Evolutionary conservation across 1,284 basidiomycete species (phyloP), one percentile per base, ranked within the genome.

Genomic region (Ustilago trichophora): DNA sequence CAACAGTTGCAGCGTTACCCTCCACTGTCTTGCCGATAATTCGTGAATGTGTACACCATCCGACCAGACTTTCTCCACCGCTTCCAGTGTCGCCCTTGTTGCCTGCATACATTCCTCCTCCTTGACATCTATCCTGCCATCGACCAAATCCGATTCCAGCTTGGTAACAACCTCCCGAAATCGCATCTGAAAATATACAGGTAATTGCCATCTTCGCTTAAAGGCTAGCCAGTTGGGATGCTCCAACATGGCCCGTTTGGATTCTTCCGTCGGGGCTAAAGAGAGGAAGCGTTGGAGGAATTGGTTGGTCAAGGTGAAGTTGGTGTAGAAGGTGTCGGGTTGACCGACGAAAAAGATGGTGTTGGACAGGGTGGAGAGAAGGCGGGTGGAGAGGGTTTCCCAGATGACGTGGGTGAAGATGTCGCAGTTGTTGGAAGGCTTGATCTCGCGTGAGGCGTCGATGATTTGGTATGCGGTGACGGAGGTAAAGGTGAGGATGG

Each of bases 121-220:
- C n/a, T n/a, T n/a, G n/a, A n/a, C n/a, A n/a, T n/a, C n/a, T n/a
- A n/a, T n/a, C n/a, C n/a, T n/a, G n/a, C 35, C 52, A 9, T 42
- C 25, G 5, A 18, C 34, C 4, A 77, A 38, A 3, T 22, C 47
- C 12, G 49, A 42, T 25, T 77, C 75, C 5, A 77, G 49, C 24
- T 26, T 29, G 4, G 53, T 54, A 1, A 95, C 88, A 48, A 96
- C 91, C 75, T 96, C 93, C 80, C 97, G 95, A 90, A 93, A 95
- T n/a, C 94, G 87, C 67, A 98, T 85, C 80, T 98, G 95, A 82
- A 96, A 98, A 80, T 98, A 98, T 15, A 98, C 91, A 0, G 92
- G 91, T 6, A 98, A 85, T 79, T 98, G 95, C 94, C 95, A 98
- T 34, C 93, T 86, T 52, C 88, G 86, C 76, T 90, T 88, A 75